Conservation (phyloP, 306 rosid species). For the Citrullus colocynthis region DNA sequence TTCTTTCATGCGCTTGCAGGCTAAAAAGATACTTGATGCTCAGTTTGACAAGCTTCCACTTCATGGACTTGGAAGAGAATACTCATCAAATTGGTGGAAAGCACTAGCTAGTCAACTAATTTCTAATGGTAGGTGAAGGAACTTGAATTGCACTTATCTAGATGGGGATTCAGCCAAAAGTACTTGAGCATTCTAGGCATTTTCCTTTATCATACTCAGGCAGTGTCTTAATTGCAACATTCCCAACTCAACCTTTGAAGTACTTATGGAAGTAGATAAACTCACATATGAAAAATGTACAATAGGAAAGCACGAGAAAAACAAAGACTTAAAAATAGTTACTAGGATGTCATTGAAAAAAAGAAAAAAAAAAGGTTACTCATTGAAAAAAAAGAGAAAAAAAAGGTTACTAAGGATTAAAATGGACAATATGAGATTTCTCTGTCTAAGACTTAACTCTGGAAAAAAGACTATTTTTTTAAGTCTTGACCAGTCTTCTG, state of each 20-base stretch:
- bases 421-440: too few species aligned
- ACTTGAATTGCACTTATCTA: background rate
- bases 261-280: too few species aligned
- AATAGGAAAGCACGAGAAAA: too few species aligned
- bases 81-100: slow-evolving; percentile 87
- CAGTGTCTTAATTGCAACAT: background rate
- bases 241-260: background rate
- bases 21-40: slow-evolving; percentile 49
- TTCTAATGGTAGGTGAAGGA: slow-evolving; percentile 40
- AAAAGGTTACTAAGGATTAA: too few species aligned
- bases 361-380: too few species aligned
- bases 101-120: slow-evolving; percentile 63
- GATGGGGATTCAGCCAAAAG: background rate
- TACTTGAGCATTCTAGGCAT: background rate
- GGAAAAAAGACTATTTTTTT: too few species aligned
- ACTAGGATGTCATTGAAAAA: too few species aligned
- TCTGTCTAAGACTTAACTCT: too few species aligned
- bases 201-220: background rate
- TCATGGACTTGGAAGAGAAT: slow-evolving; percentile 76
- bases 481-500: too few species aligned
- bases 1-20: slow-evolving; percentile 35
- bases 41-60: slow-evolving; percentile 77
- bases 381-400: too few species aligned
- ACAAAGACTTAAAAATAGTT: too few species aligned
- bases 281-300: too few species aligned